These are phyloP conservation scores for Gossypium anomalum DNA, from an alignment of 345 rosid genomes.

Conservation along the genomic window DNA sequence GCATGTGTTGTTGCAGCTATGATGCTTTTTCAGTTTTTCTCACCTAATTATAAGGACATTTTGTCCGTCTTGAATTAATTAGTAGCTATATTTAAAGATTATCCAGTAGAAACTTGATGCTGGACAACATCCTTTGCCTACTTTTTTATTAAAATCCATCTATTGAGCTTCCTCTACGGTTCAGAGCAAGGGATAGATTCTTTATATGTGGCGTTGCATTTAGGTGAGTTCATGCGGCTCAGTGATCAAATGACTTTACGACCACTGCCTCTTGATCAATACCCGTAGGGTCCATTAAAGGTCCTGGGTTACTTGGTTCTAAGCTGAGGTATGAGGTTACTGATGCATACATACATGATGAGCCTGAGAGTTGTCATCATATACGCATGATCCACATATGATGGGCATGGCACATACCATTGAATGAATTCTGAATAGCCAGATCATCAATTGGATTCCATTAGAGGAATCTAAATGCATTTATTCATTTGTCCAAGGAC, in stretches of 20 bases:
- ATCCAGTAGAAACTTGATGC: not conserved
- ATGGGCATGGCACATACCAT: not conserved
- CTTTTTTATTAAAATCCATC: too few species aligned
- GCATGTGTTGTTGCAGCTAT: not conserved
- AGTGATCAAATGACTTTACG: constrained; percentile 7
- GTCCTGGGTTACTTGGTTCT: not conserved
- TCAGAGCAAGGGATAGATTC: constrained; percentile 2
- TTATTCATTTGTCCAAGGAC: not conserved
- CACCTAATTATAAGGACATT: constrained; percentile 23
- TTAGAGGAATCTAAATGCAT: not conserved
- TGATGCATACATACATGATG: not conserved
- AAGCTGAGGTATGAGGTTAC: constrained; percentile 29
- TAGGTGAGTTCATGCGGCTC: constrained; percentile 14
- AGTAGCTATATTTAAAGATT: not conserved
- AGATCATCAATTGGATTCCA: not conserved
- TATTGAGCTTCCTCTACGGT: not conserved
- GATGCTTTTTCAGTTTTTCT: constrained; percentile 14
- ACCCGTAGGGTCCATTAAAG: too few species aligned
- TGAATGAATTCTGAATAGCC: not conserved
- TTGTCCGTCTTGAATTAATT: not conserved
- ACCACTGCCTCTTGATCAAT: not conserved
- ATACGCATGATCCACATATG: not conserved
- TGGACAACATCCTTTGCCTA: not conserved
- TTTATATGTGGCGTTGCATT: constrained; percentile 16
- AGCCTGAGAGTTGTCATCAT: constrained; percentile 3